A percentile compares a stretch with the other conserved stretches of the same genome.
phyloP scores from a whole-genome alignment of 495 filamentous ascomycete species.

The Xylaria grammica region DNA sequence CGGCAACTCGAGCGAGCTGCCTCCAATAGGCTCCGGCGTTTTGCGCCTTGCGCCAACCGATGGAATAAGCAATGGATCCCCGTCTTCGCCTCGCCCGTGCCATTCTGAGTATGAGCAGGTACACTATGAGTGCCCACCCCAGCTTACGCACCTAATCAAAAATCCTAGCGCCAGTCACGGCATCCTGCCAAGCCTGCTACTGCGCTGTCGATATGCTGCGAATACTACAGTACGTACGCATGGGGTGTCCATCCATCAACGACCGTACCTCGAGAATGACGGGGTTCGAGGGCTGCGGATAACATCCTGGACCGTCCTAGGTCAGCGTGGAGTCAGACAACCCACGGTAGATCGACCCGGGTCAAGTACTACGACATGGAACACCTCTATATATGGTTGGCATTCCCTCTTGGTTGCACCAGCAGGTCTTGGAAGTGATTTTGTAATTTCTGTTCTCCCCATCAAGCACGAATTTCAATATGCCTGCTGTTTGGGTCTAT shows the following conservation, averaged over 20 bases:
- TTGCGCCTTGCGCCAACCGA: conserved; percentile 1
- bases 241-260: not conserved
- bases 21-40: conserved; percentile 5
- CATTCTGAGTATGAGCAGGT: not conserved
- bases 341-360: not conserved
- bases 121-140: conserved; percentile 1
- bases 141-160: conserved; percentile 9
- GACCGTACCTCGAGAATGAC: not conserved
- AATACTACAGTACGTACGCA: not conserved
- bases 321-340: conserved; percentile 24
- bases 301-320: conserved; percentile 6
- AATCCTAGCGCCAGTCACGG: conserved; percentile 9
- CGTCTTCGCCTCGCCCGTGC: conserved; percentile 10
- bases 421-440: not conserved
- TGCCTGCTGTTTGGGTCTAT: conserved; percentile 23
- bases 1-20: conserved; percentile 14
- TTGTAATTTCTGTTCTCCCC: conserved; percentile 5
- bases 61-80: conserved; percentile 19
- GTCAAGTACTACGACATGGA: not conserved
- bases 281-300: conserved; percentile 6
- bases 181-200: conserved; percentile 6
- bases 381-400: conserved; percentile 13
- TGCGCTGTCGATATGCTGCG: not conserved
- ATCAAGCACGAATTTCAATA: conserved; percentile 10
- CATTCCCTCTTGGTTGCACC: conserved; percentile 5